Evolutionary conservation across 2,329 filamentous ascomycete species (phyloP).

Genomic region (Leptographium wingfieldii): DNA sequence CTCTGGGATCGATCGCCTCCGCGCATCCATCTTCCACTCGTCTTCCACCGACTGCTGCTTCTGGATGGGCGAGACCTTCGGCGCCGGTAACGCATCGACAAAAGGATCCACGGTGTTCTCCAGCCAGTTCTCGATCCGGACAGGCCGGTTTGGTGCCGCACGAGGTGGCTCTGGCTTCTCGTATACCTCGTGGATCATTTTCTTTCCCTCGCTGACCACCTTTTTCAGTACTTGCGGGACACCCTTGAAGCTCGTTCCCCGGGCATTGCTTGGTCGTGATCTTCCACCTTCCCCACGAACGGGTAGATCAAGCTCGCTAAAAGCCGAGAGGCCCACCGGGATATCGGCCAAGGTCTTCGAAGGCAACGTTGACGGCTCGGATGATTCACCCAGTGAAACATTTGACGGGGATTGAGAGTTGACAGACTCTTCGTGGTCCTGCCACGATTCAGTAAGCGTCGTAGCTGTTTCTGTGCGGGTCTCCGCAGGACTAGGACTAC

Average conservation of each 20-base stretch:
- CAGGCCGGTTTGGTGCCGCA: constrained; percentile 41
- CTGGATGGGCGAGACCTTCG: constrained; percentile 11
- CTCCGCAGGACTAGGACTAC: constrained; percentile 17
- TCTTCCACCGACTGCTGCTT: constrained; percentile 23
- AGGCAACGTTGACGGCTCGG: constrained; percentile 27
- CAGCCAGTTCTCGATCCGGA: constrained; percentile 54
- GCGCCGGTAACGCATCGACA: constrained; percentile 27
- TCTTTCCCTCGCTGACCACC: constrained; percentile 50
- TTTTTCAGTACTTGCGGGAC: constrained; percentile 53
- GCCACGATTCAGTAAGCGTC: constrained; percentile 17
- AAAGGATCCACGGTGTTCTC: constrained; percentile 51
- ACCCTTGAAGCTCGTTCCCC: constrained; percentile 44
- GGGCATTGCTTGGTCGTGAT: constrained; percentile 30
- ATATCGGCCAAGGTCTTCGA: constrained; percentile 47
- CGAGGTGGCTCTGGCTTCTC: constrained; percentile 45
- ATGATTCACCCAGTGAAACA: constrained; percentile 23
- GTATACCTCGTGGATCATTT: constrained; percentile 48
- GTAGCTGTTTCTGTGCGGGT: constrained; percentile 12
- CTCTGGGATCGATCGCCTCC: constrained; percentile 4
- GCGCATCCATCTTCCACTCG: constrained; percentile 18
- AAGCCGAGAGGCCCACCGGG: constrained; percentile 53
- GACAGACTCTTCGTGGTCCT: constrained; percentile 3
- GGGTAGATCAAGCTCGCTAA: constrained; percentile 49
- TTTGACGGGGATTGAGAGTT: constrained; percentile 7
- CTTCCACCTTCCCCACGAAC: constrained; percentile 32